Evolutionary conservation across 2,329 filamentous ascomycete genomes (phyloP).

Genomic region (Pseudopithomyces maydicus): DNA sequence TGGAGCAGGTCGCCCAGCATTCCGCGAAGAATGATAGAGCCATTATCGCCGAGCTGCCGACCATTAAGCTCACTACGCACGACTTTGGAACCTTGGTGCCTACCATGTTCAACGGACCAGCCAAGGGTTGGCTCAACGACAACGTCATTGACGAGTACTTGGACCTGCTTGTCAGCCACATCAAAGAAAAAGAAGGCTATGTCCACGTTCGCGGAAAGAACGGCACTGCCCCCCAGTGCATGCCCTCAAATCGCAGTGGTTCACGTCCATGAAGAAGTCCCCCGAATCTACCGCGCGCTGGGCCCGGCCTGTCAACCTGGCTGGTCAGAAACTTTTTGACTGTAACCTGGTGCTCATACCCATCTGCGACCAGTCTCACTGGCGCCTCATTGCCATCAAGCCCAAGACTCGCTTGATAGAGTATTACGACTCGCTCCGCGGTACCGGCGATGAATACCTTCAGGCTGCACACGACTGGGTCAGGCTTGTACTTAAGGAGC

Average conservation of each 20-base stretch:
- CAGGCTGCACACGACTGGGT: constrained; percentile 58
- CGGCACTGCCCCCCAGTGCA: constrained; percentile 64
- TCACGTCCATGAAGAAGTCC: constrained; percentile 53
- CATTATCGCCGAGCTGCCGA: constrained; percentile 42
- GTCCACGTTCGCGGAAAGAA: constrained; percentile 56
- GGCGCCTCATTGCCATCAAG: constrained; percentile 72
- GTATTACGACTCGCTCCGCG: constrained; percentile 70
- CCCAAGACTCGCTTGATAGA: constrained; percentile 65
- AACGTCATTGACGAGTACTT: constrained; percentile 74
- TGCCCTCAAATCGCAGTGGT: constrained; percentile 71
- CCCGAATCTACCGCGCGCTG: constrained; percentile 51
- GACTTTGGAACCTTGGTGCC: constrained; percentile 67
- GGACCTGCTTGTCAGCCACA: constrained; percentile 62
- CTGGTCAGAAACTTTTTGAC: constrained; percentile 62
- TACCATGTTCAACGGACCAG: constrained; percentile 36
- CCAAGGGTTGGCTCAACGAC: constrained; percentile 75
- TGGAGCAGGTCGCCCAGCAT: constrained; percentile 19
- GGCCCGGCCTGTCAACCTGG: constrained; percentile 44
- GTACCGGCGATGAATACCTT: constrained; percentile 41
- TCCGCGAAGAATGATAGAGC: constrained; percentile 19
- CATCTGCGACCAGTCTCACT: constrained; percentile 67
- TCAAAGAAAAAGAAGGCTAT: constrained; percentile 62
- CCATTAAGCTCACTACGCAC: constrained; percentile 40
- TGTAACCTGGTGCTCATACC: constrained; percentile 73
- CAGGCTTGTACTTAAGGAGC: constrained; percentile 59